Evolutionary conservation across 2,329 filamentous ascomycete genomes (phyloP).

Genomic region (Epichloe hybrida): DNA sequence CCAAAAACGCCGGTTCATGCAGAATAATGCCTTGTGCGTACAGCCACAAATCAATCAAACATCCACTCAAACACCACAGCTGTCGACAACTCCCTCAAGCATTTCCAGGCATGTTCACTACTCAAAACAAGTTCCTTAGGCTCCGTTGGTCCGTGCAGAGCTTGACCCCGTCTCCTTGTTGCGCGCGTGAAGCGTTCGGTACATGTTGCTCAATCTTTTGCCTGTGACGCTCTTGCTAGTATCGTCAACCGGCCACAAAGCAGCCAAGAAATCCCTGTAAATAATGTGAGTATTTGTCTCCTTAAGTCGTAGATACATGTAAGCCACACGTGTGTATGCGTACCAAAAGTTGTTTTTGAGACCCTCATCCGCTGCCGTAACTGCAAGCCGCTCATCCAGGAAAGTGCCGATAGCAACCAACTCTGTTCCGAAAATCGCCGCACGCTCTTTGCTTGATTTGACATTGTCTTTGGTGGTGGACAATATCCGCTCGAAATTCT

Average conservation of each 20-base stretch:
- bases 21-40: slow-evolving; percentile 9
- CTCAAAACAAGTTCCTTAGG: slow-evolving; percentile 4
- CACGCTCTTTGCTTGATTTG: slow-evolving; percentile 47
- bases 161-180: slow-evolving; percentile 18
- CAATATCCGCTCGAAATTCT: slow-evolving; percentile 45
- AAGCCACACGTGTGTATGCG: slow-evolving; percentile 11
- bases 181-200: slow-evolving; percentile 24
- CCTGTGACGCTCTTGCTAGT: slow-evolving; percentile 31
- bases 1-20: slow-evolving; percentile 15
- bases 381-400: slow-evolving; percentile 34
- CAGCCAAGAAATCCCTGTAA: slow-evolving; percentile 31
- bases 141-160: slow-evolving; percentile 19
- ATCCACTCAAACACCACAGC: background rate
- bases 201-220: slow-evolving; percentile 30
- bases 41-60: slow-evolving; percentile 6
- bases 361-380: slow-evolving; percentile 25
- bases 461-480: slow-evolving; percentile 49
- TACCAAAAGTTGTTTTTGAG: slow-evolving; percentile 39
- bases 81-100: background rate
- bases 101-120: background rate
- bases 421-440: slow-evolving; percentile 47
- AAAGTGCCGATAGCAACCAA: slow-evolving; percentile 50
- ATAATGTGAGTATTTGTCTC: slow-evolving; percentile 9
- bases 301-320: background rate
- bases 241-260: slow-evolving; percentile 32